These are phyloP conservation scores for Aspergillus aculeatus DNA, from an alignment of 2,329 filamentous ascomycete genomes.

Conservation along the genomic window DNA sequence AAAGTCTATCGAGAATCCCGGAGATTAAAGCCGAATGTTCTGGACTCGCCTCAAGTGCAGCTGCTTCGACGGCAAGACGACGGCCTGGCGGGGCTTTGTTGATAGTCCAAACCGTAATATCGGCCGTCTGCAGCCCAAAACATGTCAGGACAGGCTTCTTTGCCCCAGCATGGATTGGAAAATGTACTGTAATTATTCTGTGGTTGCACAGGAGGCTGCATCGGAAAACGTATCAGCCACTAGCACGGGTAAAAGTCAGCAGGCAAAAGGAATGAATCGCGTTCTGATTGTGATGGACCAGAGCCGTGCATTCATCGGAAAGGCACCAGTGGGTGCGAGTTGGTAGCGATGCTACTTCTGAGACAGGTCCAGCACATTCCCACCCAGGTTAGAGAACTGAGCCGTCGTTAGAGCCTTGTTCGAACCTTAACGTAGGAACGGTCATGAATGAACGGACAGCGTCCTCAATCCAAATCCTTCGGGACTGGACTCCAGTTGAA, in stretches of 20 bases:
- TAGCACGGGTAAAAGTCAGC: constrained; percentile 4
- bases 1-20: constrained; percentile 10
- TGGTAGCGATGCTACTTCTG: constrained; percentile 3
- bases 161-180: neutral
- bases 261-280: constrained; percentile 1
- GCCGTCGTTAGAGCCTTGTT: constrained; percentile 3
- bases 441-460: neutral
- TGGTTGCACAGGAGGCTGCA: constrained; percentile 9
- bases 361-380: constrained; percentile 3
- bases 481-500: neutral
- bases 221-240: constrained; percentile 4
- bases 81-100: constrained; percentile 3
- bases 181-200: constrained; percentile 3
- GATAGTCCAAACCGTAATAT: constrained; percentile 8
- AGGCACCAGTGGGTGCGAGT: neutral
- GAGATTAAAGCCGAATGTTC: constrained; percentile 20
- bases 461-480: neutral
- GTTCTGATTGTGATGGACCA: neutral
- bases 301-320: constrained; percentile 3
- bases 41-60: constrained; percentile 13
- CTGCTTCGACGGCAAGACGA: constrained; percentile 5
- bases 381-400: neutral
- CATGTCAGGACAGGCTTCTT: neutral
- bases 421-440: neutral
- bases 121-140: constrained; percentile 19